These are phyloP conservation scores for Globisporangium ultimum DNA, from an alignment of 352 stramenopile genomes.

Conservation along the genomic window DNA sequence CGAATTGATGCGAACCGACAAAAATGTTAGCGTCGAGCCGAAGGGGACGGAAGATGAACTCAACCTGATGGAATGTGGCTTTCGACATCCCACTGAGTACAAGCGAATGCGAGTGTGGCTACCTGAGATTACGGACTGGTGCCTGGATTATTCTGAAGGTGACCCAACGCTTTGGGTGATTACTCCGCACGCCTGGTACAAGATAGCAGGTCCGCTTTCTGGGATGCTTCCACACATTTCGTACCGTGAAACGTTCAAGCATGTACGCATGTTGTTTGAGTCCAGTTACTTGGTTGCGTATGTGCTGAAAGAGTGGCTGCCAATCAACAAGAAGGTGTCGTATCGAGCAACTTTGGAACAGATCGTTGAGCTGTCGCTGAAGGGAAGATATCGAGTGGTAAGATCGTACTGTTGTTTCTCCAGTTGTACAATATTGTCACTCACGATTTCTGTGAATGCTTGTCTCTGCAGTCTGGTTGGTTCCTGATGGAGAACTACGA, in stretches of 20 bases:
- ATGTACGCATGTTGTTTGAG: slow-evolving; percentile 77
- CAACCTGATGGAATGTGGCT: slow-evolving; percentile 78
- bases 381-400: slow-evolving; percentile 74
- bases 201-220: slow-evolving; percentile 75
- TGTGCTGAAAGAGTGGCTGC: slow-evolving; percentile 82
- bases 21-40: slow-evolving; percentile 35
- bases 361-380: slow-evolving; percentile 73
- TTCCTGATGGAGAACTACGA: slow-evolving; percentile 84
- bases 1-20: slow-evolving; percentile 77
- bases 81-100: slow-evolving; percentile 64
- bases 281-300: slow-evolving; percentile 82
- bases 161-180: slow-evolving; percentile 85
- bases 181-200: slow-evolving; percentile 82
- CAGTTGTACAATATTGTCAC: slow-evolving; percentile 5
- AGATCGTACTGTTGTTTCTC: slow-evolving; percentile 9
- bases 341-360: slow-evolving; percentile 82
- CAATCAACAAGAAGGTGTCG: slow-evolving; percentile 84
- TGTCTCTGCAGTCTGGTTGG: slow-evolving; percentile 53
- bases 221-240: slow-evolving; percentile 66
- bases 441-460: slow-evolving; percentile 9
- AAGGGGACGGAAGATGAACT: slow-evolving; percentile 60
- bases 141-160: slow-evolving; percentile 81
- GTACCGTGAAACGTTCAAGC: slow-evolving; percentile 72
- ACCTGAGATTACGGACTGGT: slow-evolving; percentile 85
- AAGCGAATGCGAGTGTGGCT: slow-evolving; percentile 70